Conservation (phyloP, 176 grass and related monocot species). For the Ensete ventricosum region DNA sequence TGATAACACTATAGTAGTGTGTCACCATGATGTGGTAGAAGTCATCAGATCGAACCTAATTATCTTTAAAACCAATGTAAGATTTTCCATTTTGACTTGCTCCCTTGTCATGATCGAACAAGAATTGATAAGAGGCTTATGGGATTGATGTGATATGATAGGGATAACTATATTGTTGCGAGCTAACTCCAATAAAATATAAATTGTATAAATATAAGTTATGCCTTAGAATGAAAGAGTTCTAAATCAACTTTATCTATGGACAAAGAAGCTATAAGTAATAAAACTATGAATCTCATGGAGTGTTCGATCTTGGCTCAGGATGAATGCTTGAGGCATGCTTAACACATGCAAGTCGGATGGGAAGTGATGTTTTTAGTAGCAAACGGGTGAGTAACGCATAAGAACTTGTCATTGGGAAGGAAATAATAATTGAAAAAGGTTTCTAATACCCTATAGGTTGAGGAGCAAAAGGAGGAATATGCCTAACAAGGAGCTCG, state of each 20-base stretch:
- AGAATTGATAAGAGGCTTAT: no score
- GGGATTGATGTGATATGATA: no score
- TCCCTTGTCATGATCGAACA: no score
- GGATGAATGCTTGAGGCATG: neutral
- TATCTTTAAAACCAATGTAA: no score
- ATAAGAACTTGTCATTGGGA: neutral
- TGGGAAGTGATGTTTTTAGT: neutral
- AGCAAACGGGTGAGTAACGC: neutral
- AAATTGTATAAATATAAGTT: constrained; percentile 1
- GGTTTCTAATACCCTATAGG: neutral
- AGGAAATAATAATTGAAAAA: neutral
- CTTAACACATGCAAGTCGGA: neutral
- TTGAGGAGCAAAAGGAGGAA: neutral
- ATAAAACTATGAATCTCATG: constrained; percentile 10
- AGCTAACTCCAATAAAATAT: neutral
- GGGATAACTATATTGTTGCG: neutral
- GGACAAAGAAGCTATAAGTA: constrained; percentile 6
- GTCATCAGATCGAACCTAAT: no score
- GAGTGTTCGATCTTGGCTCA: neutral
- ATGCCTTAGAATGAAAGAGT: constrained; percentile 5
- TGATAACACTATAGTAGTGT: no score
- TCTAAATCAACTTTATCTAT: neutral
- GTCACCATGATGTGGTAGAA: no score
- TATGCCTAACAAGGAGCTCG: neutral
- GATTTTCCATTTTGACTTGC: no score